phyloP scores from a whole-genome alignment of 2,329 filamentous ascomycete species.

The Arachnomyces sp. region DNA sequence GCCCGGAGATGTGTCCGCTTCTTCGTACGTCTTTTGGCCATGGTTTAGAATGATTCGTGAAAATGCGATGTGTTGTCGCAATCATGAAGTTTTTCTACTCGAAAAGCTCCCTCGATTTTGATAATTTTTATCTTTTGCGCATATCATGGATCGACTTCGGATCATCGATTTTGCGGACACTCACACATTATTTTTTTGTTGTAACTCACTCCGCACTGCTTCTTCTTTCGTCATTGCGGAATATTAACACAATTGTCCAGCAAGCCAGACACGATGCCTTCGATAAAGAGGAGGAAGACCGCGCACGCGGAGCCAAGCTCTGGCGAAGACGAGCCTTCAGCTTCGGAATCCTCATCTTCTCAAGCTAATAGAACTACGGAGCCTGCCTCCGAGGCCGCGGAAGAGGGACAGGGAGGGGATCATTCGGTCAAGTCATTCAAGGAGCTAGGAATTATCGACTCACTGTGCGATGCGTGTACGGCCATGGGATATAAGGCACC shows the following conservation, averaged over 20 bases:
- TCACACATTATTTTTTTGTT: slow-evolving; percentile 24
- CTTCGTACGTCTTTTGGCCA: slow-evolving; percentile 76
- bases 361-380: slow-evolving; percentile 7
- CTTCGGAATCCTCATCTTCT: slow-evolving; percentile 18
- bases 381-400: slow-evolving; percentile 5
- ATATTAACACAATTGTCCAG: slow-evolving; percentile 10
- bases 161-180: slow-evolving; percentile 29
- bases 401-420: not conserved
- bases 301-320: slow-evolving; percentile 18
- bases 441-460: slow-evolving; percentile 63
- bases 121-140: not conserved
- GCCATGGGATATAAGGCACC: slow-evolving; percentile 73
- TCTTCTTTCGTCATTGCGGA: slow-evolving; percentile 2
- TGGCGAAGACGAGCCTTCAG: slow-evolving; percentile 12
- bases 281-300: slow-evolving; percentile 35
- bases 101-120: not conserved
- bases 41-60: slow-evolving; percentile 27
- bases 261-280: slow-evolving; percentile 24
- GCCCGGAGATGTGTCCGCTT: slow-evolving; percentile 77
- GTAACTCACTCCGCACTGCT: slow-evolving; percentile 5
- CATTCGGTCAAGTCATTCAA: slow-evolving; percentile 33
- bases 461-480: slow-evolving; percentile 80
- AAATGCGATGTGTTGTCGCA: not conserved
- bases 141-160: slow-evolving; percentile 21
- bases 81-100: slow-evolving; percentile 8